Evolutionary conservation across 805 yeast genomes (phyloP), one percentile per base, ranked within the genome.

Genomic region (Wickerhamomyces hampshirensis): DNA sequence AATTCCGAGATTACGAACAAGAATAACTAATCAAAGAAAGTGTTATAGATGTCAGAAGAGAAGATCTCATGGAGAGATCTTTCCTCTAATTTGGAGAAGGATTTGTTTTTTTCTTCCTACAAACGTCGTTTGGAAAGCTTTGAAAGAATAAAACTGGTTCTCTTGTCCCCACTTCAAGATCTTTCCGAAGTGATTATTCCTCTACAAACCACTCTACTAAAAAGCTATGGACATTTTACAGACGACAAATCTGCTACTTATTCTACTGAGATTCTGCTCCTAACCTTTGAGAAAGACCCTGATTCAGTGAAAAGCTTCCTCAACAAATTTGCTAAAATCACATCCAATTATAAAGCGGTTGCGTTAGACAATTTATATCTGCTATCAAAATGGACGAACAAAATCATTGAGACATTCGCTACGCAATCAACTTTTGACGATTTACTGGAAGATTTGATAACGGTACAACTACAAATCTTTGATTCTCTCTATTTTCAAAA

Each of bases 361-460:
- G 83, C 91, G 1, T 54, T 71, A 5, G 62, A 74, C 3, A 85
- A 77, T 55, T 62, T 78, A 41, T 53, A 77, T 44, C 69, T 80
- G 19, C 56, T 83, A 18, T 60, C 83, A 28, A 65, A 67, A 13
- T 83, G 89, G 88, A 58, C 66, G 31, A 65, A 68, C 34, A 53
- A 55, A 32, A 45, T 49, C 24, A 49, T 74, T 55, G 30, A 62
- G 4, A 47, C 43, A 18, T 42, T 55, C 29, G 50, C 59, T 7
- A 38, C 52, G 5, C 47, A 50, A 4, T 50, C 43, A 2, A 26
- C 47, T 15, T 60, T 65, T 30, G 48, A 54, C 13, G 23, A 52
- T 53, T 23, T 54, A 48, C 15, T 53, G 58, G 50, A 56, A 17
- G 26, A 52, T 57, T 23, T 55, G 50, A 14, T 50, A 58, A 58